Base-by-base conservation (phyloP, 106 monocot species). In the Chionographis japonica region DNA sequence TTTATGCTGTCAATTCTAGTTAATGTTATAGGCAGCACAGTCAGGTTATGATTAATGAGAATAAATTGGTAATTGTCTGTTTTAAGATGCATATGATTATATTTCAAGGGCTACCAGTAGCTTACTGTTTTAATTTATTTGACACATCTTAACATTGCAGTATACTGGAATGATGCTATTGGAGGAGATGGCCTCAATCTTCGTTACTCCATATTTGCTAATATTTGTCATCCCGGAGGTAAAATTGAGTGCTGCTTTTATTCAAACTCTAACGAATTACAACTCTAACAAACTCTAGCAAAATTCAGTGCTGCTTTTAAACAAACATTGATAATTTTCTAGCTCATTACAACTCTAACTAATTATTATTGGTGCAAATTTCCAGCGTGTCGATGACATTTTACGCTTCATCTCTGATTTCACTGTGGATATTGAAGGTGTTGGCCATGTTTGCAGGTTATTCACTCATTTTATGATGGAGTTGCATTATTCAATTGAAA, bases 391-490 rank as follows among this genome's bases (percentile, higher is more conserved):
- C 42, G 83, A 90, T 72, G 87, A 90, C 61, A 98, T 98, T 38
- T 79, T 98, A 55, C 80, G 50, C 19, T 98, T 98, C 74, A 90
- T 98, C 68, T 87, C 90, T 14, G 90, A 93, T 74, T 90, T 88
- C 81, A 98, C 93, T 4, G 79, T 90, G 8, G 83, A 90, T 78
- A 67, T 98, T 42, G 90, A 93, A 74, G 98, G 98, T 75, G 98
- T 98, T 68, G 98, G 98, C 16, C 83, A 98, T 78, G 90, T 98
- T 56, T 98, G 98, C 87, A 98, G 98, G 98, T 88, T 72, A 66
- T 60, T 62, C 64, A 56, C 69, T 56, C 60, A 8, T 75, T 40
- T 20, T 38, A 38, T 61, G 49, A 27, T 50, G 36, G 36, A n/a
- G 17, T 40, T 50, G 14, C 63, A 46, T 27, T 27, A 27, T 27